Base-by-base conservation (phyloP, 805 yeast genomes). In the Zygotorulaspora danielsina region DNA sequence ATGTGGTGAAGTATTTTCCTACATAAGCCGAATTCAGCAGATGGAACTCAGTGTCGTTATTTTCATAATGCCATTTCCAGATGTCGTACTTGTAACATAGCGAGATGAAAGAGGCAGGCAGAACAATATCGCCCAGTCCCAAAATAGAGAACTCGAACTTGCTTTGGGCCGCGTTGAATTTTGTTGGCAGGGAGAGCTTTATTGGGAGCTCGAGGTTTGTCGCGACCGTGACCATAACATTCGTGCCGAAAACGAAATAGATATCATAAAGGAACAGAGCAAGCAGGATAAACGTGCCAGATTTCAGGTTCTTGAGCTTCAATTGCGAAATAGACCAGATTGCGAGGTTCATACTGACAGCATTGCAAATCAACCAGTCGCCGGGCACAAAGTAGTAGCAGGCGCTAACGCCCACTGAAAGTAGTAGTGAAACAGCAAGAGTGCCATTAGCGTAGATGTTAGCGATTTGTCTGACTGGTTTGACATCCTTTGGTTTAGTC, bases 61-160 rank as follows among this genome's bases (percentile, higher is more conserved):
- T 47, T 7, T 33, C 28, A 10, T 59, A 57, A 51, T 70, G 70
- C 53, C 63, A 62, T 32, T 50, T 63, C 55, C 53, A 69, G 20
- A 72, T 57, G 57, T 81, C 87, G 53, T 63, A 79, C 41, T 81
- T 66, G 26, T 76, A 61, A 50, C 79, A 73, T 29, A 79, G 58
- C 2, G 80, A 60, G 9, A 76, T 63, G 39, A 76, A 70, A 12
- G 66, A 38, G 0, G 81, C 82, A 0, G 88, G 86, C 10, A 79
- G 58, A 2, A 75, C 75, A 37, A 82, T 70, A 54, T 81, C 88
- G 5, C 87, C 87, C 4, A 80, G 60, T 1, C 87, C 88, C 7
- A 81, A 58, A 35, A 54, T 32, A 4, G 73, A 61, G 45, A 64
- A 57, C 6, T 54, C 44, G 19, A 52, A 39, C 10, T 31, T 39